phyloP scores from a whole-genome alignment of 371 early-diverging fungal species.

The Syncephalastrum monosporum region DNA sequence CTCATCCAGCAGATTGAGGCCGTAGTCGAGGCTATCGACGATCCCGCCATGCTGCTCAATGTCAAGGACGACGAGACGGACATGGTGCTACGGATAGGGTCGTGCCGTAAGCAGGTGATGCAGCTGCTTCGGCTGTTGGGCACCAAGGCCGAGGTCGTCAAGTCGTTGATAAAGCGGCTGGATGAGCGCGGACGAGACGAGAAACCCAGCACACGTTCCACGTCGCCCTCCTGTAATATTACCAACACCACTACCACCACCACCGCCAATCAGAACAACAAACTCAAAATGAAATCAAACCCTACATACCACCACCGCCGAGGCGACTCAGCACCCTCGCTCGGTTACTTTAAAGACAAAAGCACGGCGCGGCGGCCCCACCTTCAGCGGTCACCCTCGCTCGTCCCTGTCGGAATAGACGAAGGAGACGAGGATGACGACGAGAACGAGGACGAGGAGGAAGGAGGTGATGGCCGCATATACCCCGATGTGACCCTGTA shows the following conservation, averaged over 20 bases:
- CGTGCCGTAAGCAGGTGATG: conserved; percentile 80
- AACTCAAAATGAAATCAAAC: conserved; percentile 14
- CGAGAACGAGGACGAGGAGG: background rate
- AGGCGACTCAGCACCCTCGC: conserved; percentile 9
- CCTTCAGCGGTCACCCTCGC: conserved; percentile 1
- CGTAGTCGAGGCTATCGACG: conserved; percentile 88
- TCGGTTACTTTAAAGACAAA: conserved; percentile 9
- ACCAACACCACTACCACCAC: background rate
- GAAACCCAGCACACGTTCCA: background rate
- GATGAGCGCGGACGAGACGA: conserved; percentile 29
- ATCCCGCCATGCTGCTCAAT: conserved; percentile 39
- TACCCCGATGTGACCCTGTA: conserved; percentile 60
- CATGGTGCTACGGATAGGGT: conserved; percentile 81
- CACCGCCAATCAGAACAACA: background rate
- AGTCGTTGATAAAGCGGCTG: conserved; percentile 60
- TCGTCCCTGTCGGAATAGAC: background rate
- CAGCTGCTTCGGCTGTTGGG: conserved; percentile 70
- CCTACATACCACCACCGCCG: conserved; percentile 9
- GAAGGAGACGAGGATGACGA: background rate
- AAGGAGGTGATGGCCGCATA: conserved; percentile 24
- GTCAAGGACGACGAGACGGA: conserved; percentile 77
- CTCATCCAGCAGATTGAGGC: conserved; percentile 72
- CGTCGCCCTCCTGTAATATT: background rate
- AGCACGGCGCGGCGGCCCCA: conserved; percentile 1
- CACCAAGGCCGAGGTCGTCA: conserved; percentile 81